These are phyloP conservation scores for Pseudotsuga menziesii DNA, from an alignment of 75 land plant genomes.

Conservation along the genomic window DNA sequence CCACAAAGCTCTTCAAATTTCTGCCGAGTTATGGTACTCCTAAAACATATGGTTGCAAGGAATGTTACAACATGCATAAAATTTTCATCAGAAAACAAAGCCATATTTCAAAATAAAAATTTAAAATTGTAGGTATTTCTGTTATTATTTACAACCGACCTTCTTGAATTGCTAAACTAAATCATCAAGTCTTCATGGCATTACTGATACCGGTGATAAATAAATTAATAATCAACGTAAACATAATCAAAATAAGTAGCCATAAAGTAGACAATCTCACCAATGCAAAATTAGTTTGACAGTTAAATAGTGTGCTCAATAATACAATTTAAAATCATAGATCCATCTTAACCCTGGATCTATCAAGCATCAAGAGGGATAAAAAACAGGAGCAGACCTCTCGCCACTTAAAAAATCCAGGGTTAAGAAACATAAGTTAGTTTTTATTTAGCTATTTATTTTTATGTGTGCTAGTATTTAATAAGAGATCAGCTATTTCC, in stretches of 20 bases:
- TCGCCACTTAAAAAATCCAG: no score
- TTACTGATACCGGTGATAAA: background rate
- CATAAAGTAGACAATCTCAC: background rate
- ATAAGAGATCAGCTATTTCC: no score
- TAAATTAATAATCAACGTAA: background rate
- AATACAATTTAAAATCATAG: background rate
- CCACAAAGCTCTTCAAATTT: slow-evolving; percentile 93
- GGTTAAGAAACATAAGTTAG: no score
- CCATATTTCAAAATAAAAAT: background rate
- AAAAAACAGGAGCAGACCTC: background rate
- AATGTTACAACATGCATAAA: background rate
- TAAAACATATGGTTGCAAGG: slow-evolving; percentile 18
- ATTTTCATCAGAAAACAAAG: background rate
- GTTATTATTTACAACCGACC: background rate
- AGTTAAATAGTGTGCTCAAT: background rate
- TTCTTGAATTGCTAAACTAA: background rate
- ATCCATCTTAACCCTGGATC: background rate
- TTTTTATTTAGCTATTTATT: no score
- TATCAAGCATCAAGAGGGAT: background rate
- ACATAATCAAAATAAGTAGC: background rate
- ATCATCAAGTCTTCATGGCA: no score
- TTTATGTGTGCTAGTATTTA: no score
- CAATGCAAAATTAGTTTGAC: background rate
- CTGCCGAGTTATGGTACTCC: slow-evolving; percentile 81
- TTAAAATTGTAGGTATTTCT: background rate